These are phyloP conservation scores for Fraxinus albicans DNA, from an alignment of 305 asterid species.

Conservation along the genomic window DNA sequence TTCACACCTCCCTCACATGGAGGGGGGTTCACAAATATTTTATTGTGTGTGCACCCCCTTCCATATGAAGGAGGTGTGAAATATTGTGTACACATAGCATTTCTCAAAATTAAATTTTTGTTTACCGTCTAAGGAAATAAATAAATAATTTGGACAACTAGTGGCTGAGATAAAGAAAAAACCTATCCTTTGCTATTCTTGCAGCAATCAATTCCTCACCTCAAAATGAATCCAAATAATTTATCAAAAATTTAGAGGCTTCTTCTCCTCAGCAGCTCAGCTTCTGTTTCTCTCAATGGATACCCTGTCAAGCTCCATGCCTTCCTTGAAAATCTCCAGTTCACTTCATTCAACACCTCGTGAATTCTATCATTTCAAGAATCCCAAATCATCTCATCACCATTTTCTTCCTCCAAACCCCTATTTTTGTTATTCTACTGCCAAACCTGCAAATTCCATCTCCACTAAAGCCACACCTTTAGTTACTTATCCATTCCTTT, in stretches of 20 bases:
- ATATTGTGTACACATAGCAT: no score
- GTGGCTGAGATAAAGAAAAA: not conserved
- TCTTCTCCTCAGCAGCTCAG: not conserved
- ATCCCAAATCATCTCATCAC: not conserved
- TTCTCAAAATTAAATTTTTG: no score
- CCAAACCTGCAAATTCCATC: constrained; percentile 5
- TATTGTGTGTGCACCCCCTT: no score
- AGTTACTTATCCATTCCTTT: not conserved
- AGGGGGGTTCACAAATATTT: no score
- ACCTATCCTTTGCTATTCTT: not conserved
- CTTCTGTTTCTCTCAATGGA: constrained; percentile 21
- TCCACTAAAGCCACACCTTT: not conserved
- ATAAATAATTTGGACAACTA: not conserved
- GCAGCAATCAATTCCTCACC: not conserved
- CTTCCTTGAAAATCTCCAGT: constrained; percentile 18
- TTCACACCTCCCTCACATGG: no score
- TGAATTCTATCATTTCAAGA: constrained; percentile 21
- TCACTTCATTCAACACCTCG: not conserved
- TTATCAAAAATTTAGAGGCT: not conserved
- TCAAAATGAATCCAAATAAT: not conserved
- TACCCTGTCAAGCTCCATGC: constrained; percentile 23
- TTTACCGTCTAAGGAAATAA: not conserved
- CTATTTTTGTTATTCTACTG: not conserved
- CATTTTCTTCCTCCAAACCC: constrained; percentile 15
- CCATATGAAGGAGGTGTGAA: no score